These are phyloP conservation scores for Peterozyma xylosa DNA, from an alignment of 805 yeast species.

Conservation along the genomic window DNA sequence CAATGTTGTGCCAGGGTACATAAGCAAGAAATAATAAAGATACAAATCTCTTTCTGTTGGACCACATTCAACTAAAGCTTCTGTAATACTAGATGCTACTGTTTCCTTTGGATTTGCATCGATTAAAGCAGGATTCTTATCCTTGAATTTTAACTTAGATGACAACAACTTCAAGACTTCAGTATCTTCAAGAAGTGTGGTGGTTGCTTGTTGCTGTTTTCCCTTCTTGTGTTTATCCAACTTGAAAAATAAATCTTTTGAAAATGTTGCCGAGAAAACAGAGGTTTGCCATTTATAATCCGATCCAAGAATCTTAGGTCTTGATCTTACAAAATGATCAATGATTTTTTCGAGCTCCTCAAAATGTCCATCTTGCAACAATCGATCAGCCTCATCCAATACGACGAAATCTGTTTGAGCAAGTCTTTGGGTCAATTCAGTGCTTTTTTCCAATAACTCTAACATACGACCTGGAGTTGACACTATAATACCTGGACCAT, in stretches of 20 bases:
- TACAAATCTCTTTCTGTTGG: conserved; percentile 85
- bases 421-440: conserved; percentile 32
- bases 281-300: conserved; percentile 66
- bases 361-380: conserved; percentile 93
- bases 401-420: conserved; percentile 49
- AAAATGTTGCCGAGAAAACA: conserved; percentile 94
- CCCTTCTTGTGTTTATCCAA: conserved; percentile 35
- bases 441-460: conserved; percentile 65
- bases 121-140: conserved; percentile 57
- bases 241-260: conserved; percentile 73
- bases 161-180: conserved; percentile 62
- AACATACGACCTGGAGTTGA: conserved; percentile 95
- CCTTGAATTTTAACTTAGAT: conserved; percentile 64
- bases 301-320: conserved; percentile 29
- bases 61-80: conserved; percentile 87
- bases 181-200: conserved; percentile 35
- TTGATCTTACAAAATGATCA: conserved; percentile 47
- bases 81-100: conserved; percentile 68
- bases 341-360: conserved; percentile 83
- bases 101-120: conserved; percentile 85
- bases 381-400: conserved; percentile 92
- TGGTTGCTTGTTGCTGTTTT: conserved; percentile 22
- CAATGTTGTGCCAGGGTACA: conserved; percentile 84
- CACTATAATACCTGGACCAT: conserved; percentile 74
- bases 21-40: conserved; percentile 75